Conservation (phyloP, 2,329 filamentous ascomycete species). For the Nectriaceae sp. region DNA sequence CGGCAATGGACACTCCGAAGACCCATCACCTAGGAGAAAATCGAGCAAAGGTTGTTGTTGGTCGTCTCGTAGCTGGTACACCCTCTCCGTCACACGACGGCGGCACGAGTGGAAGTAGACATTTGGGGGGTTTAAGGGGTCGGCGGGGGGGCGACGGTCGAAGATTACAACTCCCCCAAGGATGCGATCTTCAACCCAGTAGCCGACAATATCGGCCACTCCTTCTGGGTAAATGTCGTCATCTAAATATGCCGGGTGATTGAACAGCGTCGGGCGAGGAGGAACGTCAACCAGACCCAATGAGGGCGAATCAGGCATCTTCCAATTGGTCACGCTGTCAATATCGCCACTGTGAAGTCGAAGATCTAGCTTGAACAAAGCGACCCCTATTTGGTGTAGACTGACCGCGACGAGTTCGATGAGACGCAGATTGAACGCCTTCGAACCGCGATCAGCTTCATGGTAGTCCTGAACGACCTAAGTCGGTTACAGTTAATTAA, state of each 20-base stretch:
- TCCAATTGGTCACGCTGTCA: not conserved
- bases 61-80: not conserved
- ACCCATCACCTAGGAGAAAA: not conserved
- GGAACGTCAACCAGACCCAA: not conserved
- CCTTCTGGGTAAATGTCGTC: conserved; percentile 26
- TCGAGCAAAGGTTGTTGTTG: not conserved
- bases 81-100: not conserved
- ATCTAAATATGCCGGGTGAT: not conserved
- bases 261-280: not conserved
- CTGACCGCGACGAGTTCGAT: not conserved
- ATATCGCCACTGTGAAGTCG: not conserved
- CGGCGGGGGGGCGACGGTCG: no score
- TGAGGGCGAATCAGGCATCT: not conserved
- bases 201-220: conserved; percentile 24
- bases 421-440: not conserved
- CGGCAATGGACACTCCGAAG: not conserved
- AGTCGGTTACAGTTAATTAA: not conserved
- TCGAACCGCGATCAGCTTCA: not conserved
- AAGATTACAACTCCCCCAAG: conserved; percentile 33
- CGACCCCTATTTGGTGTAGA: not conserved
- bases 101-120: not conserved
- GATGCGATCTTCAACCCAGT: conserved; percentile 32
- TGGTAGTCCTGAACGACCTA: not conserved
- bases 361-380: not conserved
- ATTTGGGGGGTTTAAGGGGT: not conserved